phyloP scores from a whole-genome alignment of 83 land plant genomes.

The Picea engelmannii region DNA sequence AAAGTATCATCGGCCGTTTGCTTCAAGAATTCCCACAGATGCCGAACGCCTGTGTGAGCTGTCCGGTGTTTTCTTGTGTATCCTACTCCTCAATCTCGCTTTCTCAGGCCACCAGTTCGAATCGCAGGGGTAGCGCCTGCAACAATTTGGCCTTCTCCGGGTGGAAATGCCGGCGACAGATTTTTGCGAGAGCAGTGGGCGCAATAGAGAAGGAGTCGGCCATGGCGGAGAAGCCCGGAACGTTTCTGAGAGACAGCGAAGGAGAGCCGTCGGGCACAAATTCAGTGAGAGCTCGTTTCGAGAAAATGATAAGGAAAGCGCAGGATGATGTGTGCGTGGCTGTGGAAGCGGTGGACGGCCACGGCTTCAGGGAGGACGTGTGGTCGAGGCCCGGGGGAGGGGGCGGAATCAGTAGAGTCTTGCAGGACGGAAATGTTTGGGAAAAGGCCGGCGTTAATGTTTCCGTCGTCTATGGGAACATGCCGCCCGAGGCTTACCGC shows the following conservation, averaged over 20 bases:
- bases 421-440: constrained; percentile 91
- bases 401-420: constrained; percentile 91
- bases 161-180: no score
- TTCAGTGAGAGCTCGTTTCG: constrained; percentile 78
- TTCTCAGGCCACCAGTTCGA: no score
- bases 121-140: no score
- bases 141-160: no score
- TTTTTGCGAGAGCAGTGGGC: no score
- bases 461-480: constrained; percentile 92
- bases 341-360: constrained; percentile 79
- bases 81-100: no score
- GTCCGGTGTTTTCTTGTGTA: no score
- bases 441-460: constrained; percentile 99
- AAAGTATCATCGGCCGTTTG: no score
- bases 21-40: no score
- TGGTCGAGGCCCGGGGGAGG: constrained; percentile 99
- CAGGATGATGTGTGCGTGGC: constrained; percentile 92
- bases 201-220: constrained; percentile 39
- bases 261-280: constrained; percentile 15
- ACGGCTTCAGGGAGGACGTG: constrained; percentile 85
- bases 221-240: constrained; percentile 70
- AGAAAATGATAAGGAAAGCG: constrained; percentile 85
- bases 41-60: no score
- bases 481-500: constrained; percentile 98
- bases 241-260: constrained; percentile 71